These are phyloP conservation scores for Candida sakaeoensis DNA, from an alignment of 805 yeast species.

Conservation along the genomic window DNA sequence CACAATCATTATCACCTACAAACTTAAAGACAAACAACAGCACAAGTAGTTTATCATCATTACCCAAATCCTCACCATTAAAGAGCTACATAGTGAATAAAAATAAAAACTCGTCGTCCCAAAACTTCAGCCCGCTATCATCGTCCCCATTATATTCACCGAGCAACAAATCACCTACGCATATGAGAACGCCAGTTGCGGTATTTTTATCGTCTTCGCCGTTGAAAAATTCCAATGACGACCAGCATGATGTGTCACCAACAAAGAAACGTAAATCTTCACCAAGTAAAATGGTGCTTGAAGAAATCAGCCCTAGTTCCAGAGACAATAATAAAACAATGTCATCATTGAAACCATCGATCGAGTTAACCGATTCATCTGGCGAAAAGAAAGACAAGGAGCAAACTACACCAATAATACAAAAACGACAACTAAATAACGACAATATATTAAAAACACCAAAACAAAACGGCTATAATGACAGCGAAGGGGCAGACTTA, in stretches of 20 bases:
- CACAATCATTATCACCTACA: conserved; percentile 24
- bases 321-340: conserved; percentile 1
- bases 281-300: conserved; percentile 26
- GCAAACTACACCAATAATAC: conserved; percentile 28
- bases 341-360: conserved; percentile 25
- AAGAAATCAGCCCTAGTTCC: conserved; percentile 26
- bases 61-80: conserved; percentile 26
- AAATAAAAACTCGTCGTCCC: conserved; percentile 18
- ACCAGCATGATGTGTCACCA: conserved; percentile 26
- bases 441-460: conserved; percentile 27
- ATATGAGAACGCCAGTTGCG: conserved; percentile 33
- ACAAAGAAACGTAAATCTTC: conserved; percentile 20
- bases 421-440: conserved; percentile 19
- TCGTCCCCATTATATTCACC: conserved; percentile 39
- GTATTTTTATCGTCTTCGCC: conserved; percentile 34
- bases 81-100: conserved; percentile 26
- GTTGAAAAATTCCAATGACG: conserved; percentile 17
- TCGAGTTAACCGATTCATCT: conserved; percentile 17
- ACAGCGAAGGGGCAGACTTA: conserved; percentile 75
- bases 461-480: conserved; percentile 33
- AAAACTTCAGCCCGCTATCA: conserved; percentile 14
- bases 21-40: conserved; percentile 16
- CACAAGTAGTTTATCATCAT: conserved; percentile 9
- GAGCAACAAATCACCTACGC: conserved; percentile 37
- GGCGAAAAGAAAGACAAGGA: background rate